phyloP scores from a whole-genome alignment of 2,329 filamentous ascomycete species.

The Penicillium sumatraense region DNA sequence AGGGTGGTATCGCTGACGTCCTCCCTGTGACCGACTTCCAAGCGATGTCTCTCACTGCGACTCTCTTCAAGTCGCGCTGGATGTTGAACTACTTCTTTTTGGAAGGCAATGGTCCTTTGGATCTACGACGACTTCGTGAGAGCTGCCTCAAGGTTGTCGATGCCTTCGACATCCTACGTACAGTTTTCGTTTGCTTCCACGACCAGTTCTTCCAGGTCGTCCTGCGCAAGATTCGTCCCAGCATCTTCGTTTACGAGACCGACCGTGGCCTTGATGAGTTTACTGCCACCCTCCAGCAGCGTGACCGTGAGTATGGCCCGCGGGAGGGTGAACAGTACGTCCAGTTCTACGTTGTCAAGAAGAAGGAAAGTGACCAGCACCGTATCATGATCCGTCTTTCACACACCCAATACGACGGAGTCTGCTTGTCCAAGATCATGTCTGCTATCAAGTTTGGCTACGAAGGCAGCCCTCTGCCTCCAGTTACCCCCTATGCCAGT shows the following conservation, averaged over 20 bases:
- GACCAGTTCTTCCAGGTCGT: conserved; percentile 62
- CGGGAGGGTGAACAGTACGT: conserved; percentile 65
- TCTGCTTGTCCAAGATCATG: conserved; percentile 67
- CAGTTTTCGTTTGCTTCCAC: conserved; percentile 63
- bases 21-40: conserved; percentile 60
- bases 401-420: conserved; percentile 72
- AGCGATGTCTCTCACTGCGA: conserved; percentile 41
- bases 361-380: conserved; percentile 44
- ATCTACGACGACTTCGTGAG: conserved; percentile 51
- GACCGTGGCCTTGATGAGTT: conserved; percentile 58
- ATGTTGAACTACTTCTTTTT: conserved; percentile 63
- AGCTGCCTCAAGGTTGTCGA: conserved; percentile 58
- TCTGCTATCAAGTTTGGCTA: conserved; percentile 64
- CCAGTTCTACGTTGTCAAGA: conserved; percentile 61
- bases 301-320: conserved; percentile 61
- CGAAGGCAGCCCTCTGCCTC: conserved; percentile 43
- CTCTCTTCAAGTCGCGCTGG: conserved; percentile 43
- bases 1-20: conserved; percentile 60
- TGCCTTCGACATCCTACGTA: conserved; percentile 68
- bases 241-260: conserved; percentile 59
- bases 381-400: conserved; percentile 66
- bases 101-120: conserved; percentile 51
- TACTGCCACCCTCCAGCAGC: conserved; percentile 57
- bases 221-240: conserved; percentile 57
- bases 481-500: conserved; percentile 50